These are phyloP conservation scores for Polytolypa hystricis DNA, from an alignment of 2,329 filamentous ascomycete species.

Conservation along the genomic window DNA sequence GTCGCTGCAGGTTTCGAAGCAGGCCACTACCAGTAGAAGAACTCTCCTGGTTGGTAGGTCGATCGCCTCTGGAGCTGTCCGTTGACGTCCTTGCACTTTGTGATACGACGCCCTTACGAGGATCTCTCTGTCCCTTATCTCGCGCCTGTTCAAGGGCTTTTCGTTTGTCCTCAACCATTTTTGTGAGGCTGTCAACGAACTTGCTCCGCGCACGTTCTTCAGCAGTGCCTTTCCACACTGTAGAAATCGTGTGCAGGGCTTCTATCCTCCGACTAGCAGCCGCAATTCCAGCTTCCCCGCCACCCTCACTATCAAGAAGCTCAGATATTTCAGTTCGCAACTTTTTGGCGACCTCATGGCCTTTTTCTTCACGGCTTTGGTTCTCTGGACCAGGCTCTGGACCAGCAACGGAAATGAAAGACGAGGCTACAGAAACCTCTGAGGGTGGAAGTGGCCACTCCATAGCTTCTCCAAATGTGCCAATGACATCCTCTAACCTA, in stretches of 20 bases:
- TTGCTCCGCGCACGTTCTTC: slow-evolving; percentile 77
- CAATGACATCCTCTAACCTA: slow-evolving; percentile 80
- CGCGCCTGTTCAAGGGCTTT: slow-evolving; percentile 33
- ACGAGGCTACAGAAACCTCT: slow-evolving; percentile 70
- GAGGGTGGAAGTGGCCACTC: slow-evolving; percentile 86
- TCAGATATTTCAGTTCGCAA: slow-evolving; percentile 59
- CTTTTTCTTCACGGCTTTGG: slow-evolving; percentile 72
- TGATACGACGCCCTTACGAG: slow-evolving; percentile 12
- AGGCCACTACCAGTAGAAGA: slow-evolving; percentile 37
- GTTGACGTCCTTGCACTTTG: slow-evolving; percentile 16
- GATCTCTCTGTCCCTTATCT: slow-evolving; percentile 37
- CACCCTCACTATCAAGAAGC: slow-evolving; percentile 49
- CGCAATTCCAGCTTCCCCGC: slow-evolving; percentile 52
- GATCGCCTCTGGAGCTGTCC: slow-evolving; percentile 13
- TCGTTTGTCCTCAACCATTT: slow-evolving; percentile 66
- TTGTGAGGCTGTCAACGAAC: slow-evolving; percentile 72
- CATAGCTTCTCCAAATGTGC: slow-evolving; percentile 89
- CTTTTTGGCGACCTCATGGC: slow-evolving; percentile 63
- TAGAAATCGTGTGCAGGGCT: slow-evolving; percentile 61
- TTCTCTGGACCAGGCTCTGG: slow-evolving; percentile 58
- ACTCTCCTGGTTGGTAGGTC: slow-evolving; percentile 19
- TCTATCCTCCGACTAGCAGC: slow-evolving; percentile 64
- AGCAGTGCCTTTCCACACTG: slow-evolving; percentile 90
- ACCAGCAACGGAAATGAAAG: slow-evolving; percentile 80
- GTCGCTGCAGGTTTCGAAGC: slow-evolving; percentile 41